Conservation (phyloP, 2,329 filamentous ascomycete genomes). For the Macrophomina tecta region DNA sequence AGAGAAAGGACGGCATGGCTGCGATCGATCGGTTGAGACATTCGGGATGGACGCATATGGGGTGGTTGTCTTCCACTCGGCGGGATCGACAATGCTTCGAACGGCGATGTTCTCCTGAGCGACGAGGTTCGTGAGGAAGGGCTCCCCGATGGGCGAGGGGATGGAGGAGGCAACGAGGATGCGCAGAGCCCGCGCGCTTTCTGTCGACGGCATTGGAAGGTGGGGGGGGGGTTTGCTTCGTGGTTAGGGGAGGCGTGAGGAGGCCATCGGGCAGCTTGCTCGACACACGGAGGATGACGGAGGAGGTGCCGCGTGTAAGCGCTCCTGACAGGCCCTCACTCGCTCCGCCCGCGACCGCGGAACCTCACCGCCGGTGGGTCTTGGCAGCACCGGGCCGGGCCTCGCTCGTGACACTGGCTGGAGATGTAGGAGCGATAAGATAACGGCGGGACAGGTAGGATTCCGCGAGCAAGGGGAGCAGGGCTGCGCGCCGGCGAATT, state of each 20-base stretch:
- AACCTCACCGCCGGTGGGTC: constrained; percentile 2
- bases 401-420: constrained; percentile 1
- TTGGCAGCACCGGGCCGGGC: constrained; percentile 22
- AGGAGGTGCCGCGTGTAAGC: constrained; percentile 20
- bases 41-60: constrained; percentile 21
- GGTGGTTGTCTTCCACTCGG: constrained; percentile 7
- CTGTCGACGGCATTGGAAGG: constrained; percentile 42
- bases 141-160: constrained; percentile 20
- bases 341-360: constrained; percentile 2
- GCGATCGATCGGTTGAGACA: constrained; percentile 26
- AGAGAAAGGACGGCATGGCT: constrained; percentile 16
- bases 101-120: constrained; percentile 22
- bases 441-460: constrained; percentile 9
- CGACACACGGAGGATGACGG: constrained; percentile 11
- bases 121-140: constrained; percentile 1
- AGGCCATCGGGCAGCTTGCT: constrained; percentile 6
- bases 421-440: neutral
- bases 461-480: neutral
- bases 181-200: constrained; percentile 26
- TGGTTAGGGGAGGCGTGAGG: neutral
- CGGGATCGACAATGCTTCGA: constrained; percentile 17
- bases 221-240: neutral
- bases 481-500: constrained; percentile 5
- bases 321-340: constrained; percentile 6
- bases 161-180: constrained; percentile 30